Evolutionary conservation across 306 rosid species (phyloP).

Genomic region (barrel medic (Medicago truncatula)): MtrunA17r5.0-ANR NC_053047.1:35528501-35529000

Average conservation of each 20-base stretch:
- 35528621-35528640: conserved; percentile 72
- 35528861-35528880: too few species aligned
- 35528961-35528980: too few species aligned
- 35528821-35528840: background rate
- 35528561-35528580: too few species aligned
- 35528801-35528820: background rate
- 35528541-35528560: too few species aligned
- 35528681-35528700: conserved; percentile 73
- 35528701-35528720: conserved; percentile 57
- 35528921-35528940: too few species aligned
- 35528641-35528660: conserved; percentile 54
- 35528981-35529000: too few species aligned
- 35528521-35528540: background rate
- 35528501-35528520: too few species aligned
- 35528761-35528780: conserved; percentile 35
- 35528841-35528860: background rate
- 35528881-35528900: too few species aligned
- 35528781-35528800: background rate
- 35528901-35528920: too few species aligned
- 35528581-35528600: background rate
- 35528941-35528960: too few species aligned
- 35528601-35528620: conserved; percentile 48
- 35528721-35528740: conserved; percentile 64
- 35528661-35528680: conserved; percentile 84
- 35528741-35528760: conserved; percentile 40